These are phyloP conservation scores for Metrosideros polymorpha DNA, from an alignment of 441 rosid species.

Conservation along the genomic window DNA sequence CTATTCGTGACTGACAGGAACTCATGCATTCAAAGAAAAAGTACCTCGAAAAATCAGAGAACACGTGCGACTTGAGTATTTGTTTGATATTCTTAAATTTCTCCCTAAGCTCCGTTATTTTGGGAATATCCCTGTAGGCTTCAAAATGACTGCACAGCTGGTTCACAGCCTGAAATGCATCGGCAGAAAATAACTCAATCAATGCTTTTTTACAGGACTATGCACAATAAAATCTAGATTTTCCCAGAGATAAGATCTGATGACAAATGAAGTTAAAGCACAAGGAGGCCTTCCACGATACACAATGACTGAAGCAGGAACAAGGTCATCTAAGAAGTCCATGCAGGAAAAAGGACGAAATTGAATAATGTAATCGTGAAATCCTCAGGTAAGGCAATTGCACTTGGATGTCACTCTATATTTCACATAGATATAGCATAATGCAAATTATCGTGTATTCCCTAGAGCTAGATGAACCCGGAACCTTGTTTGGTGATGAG, in stretches of 20 bases:
- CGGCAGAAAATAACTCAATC: slow-evolving; percentile 10
- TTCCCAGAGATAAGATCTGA: background rate
- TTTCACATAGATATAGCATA: background rate
- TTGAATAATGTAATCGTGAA: background rate
- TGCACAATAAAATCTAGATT: background rate
- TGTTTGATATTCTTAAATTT: slow-evolving; percentile 93
- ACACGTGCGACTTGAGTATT: slow-evolving; percentile 90
- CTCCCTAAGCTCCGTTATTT: slow-evolving; percentile 95
- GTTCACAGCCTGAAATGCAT: slow-evolving; percentile 88
- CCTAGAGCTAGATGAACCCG: background rate
- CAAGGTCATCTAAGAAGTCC: background rate
- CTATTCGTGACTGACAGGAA: background rate
- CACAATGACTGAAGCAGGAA: background rate
- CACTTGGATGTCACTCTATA: background rate
- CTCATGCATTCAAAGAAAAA: background rate
- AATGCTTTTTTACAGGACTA: background rate
- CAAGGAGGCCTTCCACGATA: background rate
- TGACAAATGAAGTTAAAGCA: background rate
- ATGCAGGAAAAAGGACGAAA: background rate
- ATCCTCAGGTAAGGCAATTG: background rate
- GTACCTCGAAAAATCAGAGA: slow-evolving; percentile 97
- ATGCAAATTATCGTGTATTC: background rate
- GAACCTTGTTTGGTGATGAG: background rate
- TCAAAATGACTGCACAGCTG: slow-evolving; percentile 97
- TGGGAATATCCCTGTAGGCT: slow-evolving; percentile 96